A percentile compares a stretch with the other conserved stretches of the same genome.
Conservation (phyloP, 352 stramenopile species). For the Globisporangium recalcitrans region DNA sequence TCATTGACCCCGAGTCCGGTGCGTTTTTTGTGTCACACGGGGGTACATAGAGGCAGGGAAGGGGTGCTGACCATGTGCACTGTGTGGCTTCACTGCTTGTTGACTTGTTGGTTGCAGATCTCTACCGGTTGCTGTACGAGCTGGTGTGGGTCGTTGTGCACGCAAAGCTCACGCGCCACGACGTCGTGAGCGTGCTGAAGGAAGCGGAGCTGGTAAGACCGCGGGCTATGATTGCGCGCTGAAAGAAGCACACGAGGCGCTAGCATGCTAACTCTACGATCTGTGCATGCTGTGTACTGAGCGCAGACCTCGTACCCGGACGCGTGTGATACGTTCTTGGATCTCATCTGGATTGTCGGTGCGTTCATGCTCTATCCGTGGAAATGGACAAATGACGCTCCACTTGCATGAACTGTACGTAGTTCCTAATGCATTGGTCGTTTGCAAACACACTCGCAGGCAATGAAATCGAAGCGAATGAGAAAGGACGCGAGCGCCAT, state of each 20-base stretch:
- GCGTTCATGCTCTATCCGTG: constrained; percentile 4
- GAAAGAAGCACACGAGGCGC: background rate
- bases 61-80: background rate
- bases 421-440: no score
- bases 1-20: constrained; percentile 24
- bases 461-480: constrained; percentile 71
- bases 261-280: background rate
- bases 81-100: background rate
- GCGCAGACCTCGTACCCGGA: constrained; percentile 24
- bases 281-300: background rate
- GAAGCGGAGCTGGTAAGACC: constrained; percentile 47
- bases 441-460: constrained; percentile 15
- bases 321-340: constrained; percentile 52
- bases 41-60: background rate
- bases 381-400: no score
- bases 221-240: background rate
- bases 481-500: constrained; percentile 63
- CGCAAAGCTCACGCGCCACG: constrained; percentile 62
- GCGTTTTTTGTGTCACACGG: background rate
- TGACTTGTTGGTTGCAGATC: constrained; percentile 17
- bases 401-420: no score
- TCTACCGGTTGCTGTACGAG: constrained; percentile 71
- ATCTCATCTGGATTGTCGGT: constrained; percentile 71
- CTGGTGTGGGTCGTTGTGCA: constrained; percentile 73
- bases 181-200: constrained; percentile 66